Base-by-base conservation (phyloP, 805 yeast genomes). In the Candida pini region DNA sequence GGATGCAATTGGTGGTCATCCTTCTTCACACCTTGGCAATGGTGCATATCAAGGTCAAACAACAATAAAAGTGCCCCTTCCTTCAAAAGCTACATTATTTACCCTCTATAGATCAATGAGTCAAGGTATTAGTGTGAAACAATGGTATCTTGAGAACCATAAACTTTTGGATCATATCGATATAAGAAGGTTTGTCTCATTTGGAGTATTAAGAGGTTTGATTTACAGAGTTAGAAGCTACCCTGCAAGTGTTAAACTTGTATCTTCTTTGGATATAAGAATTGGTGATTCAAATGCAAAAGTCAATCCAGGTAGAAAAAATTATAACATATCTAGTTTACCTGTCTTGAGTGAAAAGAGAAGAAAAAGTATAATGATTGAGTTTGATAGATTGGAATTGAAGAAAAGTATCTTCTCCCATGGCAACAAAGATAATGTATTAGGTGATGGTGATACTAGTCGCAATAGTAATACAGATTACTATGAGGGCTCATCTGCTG, bases 121-220 rank as follows among this genome's bases (percentile, higher is more conserved):
- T 41, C 94, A 82, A 43, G 92, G 95, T 1, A 75, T 72, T 27
- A 71, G 85, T 0, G 66, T 92, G 9, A 77, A 77, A 41, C 85
- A 81, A 17, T 94, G 98, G 97, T 85, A 77, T 53, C 49, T 69
- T 18, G 82, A 76, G 39, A 80, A 92, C 51, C 65, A 64, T 26
- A 71, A 71, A 30, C 59, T 63, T 4, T 62, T 92, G 13, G 56
- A 62, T 18, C 71, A 77, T 43, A 76, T 94, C 27, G 99, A 92
- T 56, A 66, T 92, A 4, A 68, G 97, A 43, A 64, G 95, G 35
- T 85, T 92, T 47, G 65, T 92, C 15, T 76, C 88, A 14, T 92
- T 89, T 65, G 99, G 99, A 1, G 70, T 86, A 2, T 64, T 86
- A 17, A 73, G 87, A 41, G 87, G 95, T 0, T 50, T 92, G 5